These are phyloP conservation scores for Effrenium voratum DNA, from an alignment of 73 alveolate genomes.

Conservation along the genomic window DNA sequence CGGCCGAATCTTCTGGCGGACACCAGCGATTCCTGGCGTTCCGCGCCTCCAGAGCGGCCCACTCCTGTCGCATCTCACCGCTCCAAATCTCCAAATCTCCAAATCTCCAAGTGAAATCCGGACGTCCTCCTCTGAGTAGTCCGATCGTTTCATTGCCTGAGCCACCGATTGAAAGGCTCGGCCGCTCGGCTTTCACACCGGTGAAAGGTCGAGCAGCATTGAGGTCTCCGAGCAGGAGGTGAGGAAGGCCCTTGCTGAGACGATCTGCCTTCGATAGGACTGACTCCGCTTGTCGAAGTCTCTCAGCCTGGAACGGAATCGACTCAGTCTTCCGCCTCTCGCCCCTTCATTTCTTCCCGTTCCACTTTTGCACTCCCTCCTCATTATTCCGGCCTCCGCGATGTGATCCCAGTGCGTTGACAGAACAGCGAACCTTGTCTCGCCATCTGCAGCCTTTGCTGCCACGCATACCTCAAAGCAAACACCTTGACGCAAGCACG, in stretches of 20 bases:
- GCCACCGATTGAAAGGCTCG: neutral
- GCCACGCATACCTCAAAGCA: conserved; percentile 23
- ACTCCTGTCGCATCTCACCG: conserved; percentile 6
- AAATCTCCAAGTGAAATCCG: neutral
- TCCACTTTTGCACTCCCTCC: neutral
- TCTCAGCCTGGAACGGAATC: conserved; percentile 10
- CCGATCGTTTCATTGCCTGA: conserved; percentile 74
- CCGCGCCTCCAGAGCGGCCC: conserved; percentile 64
- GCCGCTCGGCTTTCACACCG: neutral
- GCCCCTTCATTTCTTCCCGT: neutral
- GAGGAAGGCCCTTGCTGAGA: conserved; percentile 30
- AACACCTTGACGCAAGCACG: neutral
- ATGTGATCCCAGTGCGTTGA: conserved; percentile 66
- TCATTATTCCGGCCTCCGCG: neutral
- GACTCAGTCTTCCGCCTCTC: neutral
- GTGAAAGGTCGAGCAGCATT: conserved; percentile 13
- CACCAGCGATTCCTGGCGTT: conserved; percentile 45
- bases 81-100: neutral
- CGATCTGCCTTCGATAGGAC: neutral
- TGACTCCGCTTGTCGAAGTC: conserved; percentile 73
- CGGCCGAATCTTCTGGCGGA: conserved; percentile 63
- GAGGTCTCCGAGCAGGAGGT: conserved; percentile 60
- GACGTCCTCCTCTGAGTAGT: conserved; percentile 65
- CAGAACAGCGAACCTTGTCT: conserved; percentile 30
- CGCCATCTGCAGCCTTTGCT: neutral